Base-by-base conservation (phyloP, 2,329 filamentous ascomycete species). In the Beauveria australis region DNA sequence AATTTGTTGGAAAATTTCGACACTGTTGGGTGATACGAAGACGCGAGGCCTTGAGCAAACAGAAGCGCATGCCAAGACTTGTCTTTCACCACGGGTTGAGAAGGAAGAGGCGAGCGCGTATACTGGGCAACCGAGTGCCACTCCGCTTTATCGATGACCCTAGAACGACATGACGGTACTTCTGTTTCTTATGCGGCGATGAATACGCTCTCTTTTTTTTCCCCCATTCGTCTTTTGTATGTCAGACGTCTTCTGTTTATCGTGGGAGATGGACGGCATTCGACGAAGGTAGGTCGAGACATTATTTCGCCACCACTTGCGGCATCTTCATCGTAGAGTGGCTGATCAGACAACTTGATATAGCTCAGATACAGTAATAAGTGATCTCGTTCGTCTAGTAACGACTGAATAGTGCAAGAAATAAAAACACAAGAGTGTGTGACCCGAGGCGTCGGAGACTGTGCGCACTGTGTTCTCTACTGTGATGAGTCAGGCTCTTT, bases 101-200 rank as follows among this genome's bases (percentile, higher is more conserved):
- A 60, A 60, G 58, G 58, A 60, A 30, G 58, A 60, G 30, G 22
- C 49, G 49, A 60, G 58, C 37, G 19, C 26, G 22, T 14, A 30
- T 40, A 37, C 37, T 33, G 56, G 14, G 40, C 40, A 46, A 53
- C 46, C 37, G 8, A 58, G 33, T 43, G 12, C 8, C 19, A 40
- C 28, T 26, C 24, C 43, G 28, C 40, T 47, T 47, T 8, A n/a
- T 37, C 16, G 8, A 28, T 10, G 22, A 7, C 47, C 28, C 7
- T 26, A 10, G 26, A 30, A 40, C 43, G 16, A 40, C 43, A 48
- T 40, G 14, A 3, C 4, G 24, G 40, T n/a, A 47, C 7, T 40
- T 10, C 0, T 14, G 4, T 9, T 3, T 10, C 1, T 12, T 56
- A 3, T 33, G 10, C 3, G 9, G 37, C 28, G 41, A 37, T 19